Conservation (phyloP, 2,329 filamentous ascomycete genomes). For the Stemphylium vesicarium region DNA sequence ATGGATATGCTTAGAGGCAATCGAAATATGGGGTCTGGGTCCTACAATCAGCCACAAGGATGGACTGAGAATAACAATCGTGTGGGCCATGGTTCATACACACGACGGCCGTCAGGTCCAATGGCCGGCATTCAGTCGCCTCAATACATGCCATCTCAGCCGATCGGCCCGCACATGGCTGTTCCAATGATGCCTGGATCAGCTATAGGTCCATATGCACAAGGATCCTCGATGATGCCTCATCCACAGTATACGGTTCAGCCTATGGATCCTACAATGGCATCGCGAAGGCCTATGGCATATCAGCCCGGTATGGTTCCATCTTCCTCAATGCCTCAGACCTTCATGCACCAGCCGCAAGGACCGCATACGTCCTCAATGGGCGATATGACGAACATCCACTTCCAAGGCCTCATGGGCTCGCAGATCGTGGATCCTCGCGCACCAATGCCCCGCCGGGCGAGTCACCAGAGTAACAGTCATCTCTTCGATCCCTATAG, state of each 20-base stretch:
- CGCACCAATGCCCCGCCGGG: constrained; percentile 5
- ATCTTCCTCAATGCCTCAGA: constrained; percentile 16
- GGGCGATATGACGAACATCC: constrained; percentile 40
- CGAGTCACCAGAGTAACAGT: constrained; percentile 22
- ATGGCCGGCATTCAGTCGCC: constrained; percentile 22
- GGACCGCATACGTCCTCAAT: constrained; percentile 22
- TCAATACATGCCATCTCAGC: constrained; percentile 15
- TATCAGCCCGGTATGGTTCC: constrained; percentile 14
- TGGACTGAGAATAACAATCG: constrained; percentile 31
- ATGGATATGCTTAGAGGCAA: constrained; percentile 19
- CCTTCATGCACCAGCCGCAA: constrained; percentile 19
- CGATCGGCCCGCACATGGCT: constrained; percentile 22
- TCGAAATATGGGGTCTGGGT: constrained; percentile 16
- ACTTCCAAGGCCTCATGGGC: constrained; percentile 16
- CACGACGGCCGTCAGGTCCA: constrained; percentile 20
- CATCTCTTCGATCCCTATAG: constrained; percentile 9
- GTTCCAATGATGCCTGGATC: constrained; percentile 5
- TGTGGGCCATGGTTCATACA: constrained; percentile 17
- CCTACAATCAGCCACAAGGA: constrained; percentile 13
- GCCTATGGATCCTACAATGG: constrained; percentile 16
- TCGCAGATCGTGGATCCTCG: constrained; percentile 17
- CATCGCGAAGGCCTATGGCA: constrained; percentile 18
- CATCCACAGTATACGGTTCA: constrained; percentile 19
- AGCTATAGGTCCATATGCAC: constrained; percentile 20
- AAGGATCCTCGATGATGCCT: constrained; percentile 13